Percentiles rank a stretch among this genome's conserved stretches.
phyloP scores from a whole-genome alignment of 1,139 yeast genomes.

The Geotrichum bryndzae region DNA sequence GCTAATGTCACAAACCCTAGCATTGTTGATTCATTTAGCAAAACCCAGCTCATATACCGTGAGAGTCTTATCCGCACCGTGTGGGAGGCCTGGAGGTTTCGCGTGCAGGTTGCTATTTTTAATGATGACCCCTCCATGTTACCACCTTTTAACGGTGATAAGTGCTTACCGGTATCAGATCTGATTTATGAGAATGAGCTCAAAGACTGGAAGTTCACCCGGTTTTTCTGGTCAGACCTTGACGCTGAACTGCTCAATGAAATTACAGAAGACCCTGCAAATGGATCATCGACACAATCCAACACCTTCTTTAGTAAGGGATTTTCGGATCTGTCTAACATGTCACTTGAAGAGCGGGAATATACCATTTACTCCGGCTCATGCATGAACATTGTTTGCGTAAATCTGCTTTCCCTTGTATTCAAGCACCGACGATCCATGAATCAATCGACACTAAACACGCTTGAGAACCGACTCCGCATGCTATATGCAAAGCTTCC shows the following conservation, averaged over 20 bases:
- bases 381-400: constrained; percentile 1
- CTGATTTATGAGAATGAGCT: constrained; percentile 19
- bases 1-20: neutral
- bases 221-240: constrained; percentile 21
- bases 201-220: constrained; percentile 20
- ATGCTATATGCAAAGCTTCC: constrained; percentile 6
- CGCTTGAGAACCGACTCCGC: constrained; percentile 1
- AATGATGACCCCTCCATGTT: constrained; percentile 2
- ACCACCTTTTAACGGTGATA: constrained; percentile 22
- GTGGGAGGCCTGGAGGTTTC: constrained; percentile 22
- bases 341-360: neutral
- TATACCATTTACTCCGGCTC: neutral
- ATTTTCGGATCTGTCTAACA: neutral
- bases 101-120: constrained; percentile 18
- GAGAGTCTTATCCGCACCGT: constrained; percentile 22
- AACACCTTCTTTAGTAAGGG: neutral
- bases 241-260: constrained; percentile 17
- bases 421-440: neutral
- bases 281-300: neutral
- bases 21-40: neutral
- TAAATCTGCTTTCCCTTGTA: constrained; percentile 3
- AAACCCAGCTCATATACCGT: constrained; percentile 19
- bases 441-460: neutral
- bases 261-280: neutral
- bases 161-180: constrained; percentile 22